A percentile compares a stretch with the other conserved stretches of the same genome.
Evolutionary conservation across 2,329 filamentous ascomycete species (phyloP).

Genomic region (Dactylonectria macrodidyma): DNA sequence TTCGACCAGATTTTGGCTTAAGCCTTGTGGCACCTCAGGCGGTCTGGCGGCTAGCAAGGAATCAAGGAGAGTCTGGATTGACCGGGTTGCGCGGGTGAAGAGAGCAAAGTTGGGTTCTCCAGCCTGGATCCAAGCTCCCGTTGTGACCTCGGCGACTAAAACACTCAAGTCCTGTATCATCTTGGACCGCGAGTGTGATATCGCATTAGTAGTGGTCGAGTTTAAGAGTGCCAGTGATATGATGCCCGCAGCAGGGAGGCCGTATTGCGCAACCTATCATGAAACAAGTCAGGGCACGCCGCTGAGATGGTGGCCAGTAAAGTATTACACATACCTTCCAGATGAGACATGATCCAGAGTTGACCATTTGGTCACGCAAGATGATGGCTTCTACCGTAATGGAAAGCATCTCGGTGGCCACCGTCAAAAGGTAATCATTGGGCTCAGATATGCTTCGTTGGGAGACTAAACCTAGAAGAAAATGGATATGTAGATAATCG

Average conservation of each 20-base stretch:
- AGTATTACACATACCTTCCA: slow-evolving; percentile 31
- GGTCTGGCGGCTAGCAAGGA: neutral
- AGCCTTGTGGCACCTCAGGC: neutral
- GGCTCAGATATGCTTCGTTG: slow-evolving; percentile 20
- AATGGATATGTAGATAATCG: slow-evolving; percentile 33
- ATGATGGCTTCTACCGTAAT: slow-evolving; percentile 33
- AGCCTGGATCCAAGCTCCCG: slow-evolving; percentile 28
- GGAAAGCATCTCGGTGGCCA: slow-evolving; percentile 33
- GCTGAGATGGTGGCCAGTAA: neutral
- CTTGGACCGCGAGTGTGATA: slow-evolving; percentile 14
- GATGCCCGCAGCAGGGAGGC: slow-evolving; percentile 33
- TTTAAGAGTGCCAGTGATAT: slow-evolving; percentile 30
- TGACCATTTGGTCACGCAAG: slow-evolving; percentile 29
- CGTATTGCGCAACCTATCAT: slow-evolving; percentile 31
- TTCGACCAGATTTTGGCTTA: neutral
- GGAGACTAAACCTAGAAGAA: slow-evolving; percentile 22
- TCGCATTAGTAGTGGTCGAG: neutral
- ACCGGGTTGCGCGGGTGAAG: slow-evolving; percentile 32
- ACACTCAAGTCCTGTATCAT: slow-evolving; percentile 35
- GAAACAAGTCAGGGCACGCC: neutral
- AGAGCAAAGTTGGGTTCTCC: slow-evolving; percentile 39
- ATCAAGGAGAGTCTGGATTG: slow-evolving; percentile 35
- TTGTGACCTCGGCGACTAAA: slow-evolving; percentile 29
- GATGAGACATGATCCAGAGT: slow-evolving; percentile 31
- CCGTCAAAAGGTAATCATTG: slow-evolving; percentile 13